Base-by-base conservation (phyloP, 495 filamentous ascomycete species). In the Aspergillus mulundensis region DNA sequence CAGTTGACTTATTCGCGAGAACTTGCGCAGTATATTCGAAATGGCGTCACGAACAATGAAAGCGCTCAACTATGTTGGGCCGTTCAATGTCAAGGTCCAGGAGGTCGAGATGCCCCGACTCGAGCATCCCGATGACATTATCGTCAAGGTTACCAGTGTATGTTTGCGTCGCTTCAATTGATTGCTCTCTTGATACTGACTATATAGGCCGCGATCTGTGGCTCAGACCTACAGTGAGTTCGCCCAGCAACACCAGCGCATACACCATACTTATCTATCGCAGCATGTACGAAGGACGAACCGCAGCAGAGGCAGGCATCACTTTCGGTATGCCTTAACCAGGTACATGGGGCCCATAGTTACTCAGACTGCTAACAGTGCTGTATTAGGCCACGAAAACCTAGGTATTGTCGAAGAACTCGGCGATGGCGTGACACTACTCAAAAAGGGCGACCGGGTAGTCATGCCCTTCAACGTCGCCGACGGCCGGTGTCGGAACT, bases 391-490 rank as follows among this genome's bases (percentile, higher is more conserved):
- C 3, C 82, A 84, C 58, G 81, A 84, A 58, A 79, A 79, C 44
- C 79, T 82, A 70, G 79, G 80, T 10, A 77, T 81, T 30, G 71
- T 73, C 5, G 63, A 67, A 25, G 71, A 78, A 41, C 58, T 75
- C 1, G 78, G 80, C 1, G 52, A 69, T 2, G 79, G 75, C 5
- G 77, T 82, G 7, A 77, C 77, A 36, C 61, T 76, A 15, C 58
- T 80, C 57, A 74, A 78, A 56, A 77, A 77, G 52, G 78, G 79
- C 0, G 76, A 82, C 56, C 70, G 79, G n/a, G 77, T 81, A 1
- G 80, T 84, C 0, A 72, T 84, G 64, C 80, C 81, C 0, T 84
- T 82, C 66, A 82, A 84, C 50, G 80, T 82, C 6, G 80, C 78
- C 0, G 80, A 84, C 59, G 80, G 81, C 2, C 74, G 80, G 12